Percentiles rank a stretch among this genome's conserved stretches.
Conservation (phyloP, 805 yeast species). For the Wickerhamomyces mucosus region DNA sequence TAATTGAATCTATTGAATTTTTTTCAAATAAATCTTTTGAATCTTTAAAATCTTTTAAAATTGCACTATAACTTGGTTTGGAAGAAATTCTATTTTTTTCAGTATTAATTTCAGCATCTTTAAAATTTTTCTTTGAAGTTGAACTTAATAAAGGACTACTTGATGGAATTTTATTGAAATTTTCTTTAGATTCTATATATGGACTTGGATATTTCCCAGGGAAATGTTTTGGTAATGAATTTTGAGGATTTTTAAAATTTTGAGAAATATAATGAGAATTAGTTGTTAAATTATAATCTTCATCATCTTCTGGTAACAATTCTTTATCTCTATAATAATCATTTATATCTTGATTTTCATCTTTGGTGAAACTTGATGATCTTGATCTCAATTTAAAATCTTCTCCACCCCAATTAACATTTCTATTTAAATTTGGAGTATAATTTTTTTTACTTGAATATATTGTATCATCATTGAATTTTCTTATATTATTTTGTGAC, state of each 20-base stretch:
- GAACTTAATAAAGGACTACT: constrained; percentile 11
- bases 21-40: no score
- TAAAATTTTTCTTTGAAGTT: constrained; percentile 12
- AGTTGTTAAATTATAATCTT: constrained; percentile 4
- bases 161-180: no score
- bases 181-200: constrained; percentile 1
- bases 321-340: constrained; percentile 13
- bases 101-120: constrained; percentile 13
- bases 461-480: constrained; percentile 3
- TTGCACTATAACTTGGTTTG: no score
- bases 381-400: constrained; percentile 5
- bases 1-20: no score
- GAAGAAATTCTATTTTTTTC: constrained; percentile 8
- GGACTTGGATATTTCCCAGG: constrained; percentile 21
- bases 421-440: constrained; percentile 1
- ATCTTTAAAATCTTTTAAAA: no score
- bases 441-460: not conserved
- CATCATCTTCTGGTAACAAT: constrained; percentile 9
- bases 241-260: constrained; percentile 4
- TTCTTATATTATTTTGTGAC: not conserved
- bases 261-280: constrained; percentile 2
- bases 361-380: constrained; percentile 5
- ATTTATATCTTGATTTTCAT: not conserved
- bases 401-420: constrained; percentile 9
- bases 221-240: constrained; percentile 10